phyloP scores from a whole-genome alignment of 2,329 filamentous ascomycete genomes.

The Colletotrichum salicis region DNA sequence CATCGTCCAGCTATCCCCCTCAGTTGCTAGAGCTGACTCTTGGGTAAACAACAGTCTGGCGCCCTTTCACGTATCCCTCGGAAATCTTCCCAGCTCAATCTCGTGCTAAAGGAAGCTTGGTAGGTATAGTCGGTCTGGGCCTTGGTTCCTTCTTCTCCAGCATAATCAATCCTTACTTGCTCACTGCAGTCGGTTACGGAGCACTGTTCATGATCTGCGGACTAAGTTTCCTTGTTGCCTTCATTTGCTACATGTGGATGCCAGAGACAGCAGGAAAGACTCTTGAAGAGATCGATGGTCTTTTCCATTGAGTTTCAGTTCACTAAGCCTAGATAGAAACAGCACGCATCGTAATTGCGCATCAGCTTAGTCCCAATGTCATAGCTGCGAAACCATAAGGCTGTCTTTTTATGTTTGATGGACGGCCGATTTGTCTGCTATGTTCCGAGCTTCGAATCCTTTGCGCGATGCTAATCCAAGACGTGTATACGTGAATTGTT shows the following conservation, averaged over 20 bases:
- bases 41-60: background rate
- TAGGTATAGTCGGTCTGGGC: background rate
- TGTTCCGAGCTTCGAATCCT: too few relatives aligned
- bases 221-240: background rate
- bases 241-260: background rate
- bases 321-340: too few relatives aligned
- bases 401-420: too few relatives aligned
- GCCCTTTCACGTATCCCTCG: background rate
- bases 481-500: too few relatives aligned
- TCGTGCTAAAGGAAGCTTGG: background rate
- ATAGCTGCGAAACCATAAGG: too few relatives aligned
- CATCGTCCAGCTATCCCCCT: too few relatives aligned
- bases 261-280: background rate
- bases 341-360: too few relatives aligned
- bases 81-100: background rate
- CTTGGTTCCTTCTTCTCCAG: background rate
- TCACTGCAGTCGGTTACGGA: background rate
- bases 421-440: too few relatives aligned
- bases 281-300: background rate
- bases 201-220: background rate
- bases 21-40: background rate
- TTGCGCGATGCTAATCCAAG: too few relatives aligned
- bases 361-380: too few relatives aligned
- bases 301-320: background rate
- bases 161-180: background rate